Percentiles rank a stretch among this genome's conserved stretches.
Evolutionary conservation across 2,329 filamentous ascomycete species (phyloP).

Genomic region (Beauveria medogensis): DNA sequence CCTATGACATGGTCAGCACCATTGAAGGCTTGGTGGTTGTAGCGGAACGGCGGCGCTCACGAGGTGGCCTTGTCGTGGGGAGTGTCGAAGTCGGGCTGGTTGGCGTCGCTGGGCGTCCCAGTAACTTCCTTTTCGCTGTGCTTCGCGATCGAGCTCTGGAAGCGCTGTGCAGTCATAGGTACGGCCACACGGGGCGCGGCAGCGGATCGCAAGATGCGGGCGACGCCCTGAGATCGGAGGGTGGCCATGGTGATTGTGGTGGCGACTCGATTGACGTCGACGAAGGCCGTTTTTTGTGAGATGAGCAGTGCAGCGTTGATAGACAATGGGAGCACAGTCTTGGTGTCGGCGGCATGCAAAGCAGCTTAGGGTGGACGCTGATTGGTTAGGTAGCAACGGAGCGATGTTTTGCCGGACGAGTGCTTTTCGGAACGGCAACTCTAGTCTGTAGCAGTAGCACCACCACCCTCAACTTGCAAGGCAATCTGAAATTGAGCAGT

Average conservation of each 20-base stretch:
- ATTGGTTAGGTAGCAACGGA: constrained; percentile 32
- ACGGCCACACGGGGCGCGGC: constrained; percentile 28
- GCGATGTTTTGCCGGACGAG: constrained; percentile 38
- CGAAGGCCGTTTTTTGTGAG: background rate
- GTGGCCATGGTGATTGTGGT: constrained; percentile 48
- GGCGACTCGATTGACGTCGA: constrained; percentile 10
- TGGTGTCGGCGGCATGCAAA: background rate
- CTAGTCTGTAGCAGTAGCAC: constrained; percentile 17
- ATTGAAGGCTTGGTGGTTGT: background rate
- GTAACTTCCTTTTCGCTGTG: constrained; percentile 21
- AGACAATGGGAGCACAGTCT: constrained; percentile 2
- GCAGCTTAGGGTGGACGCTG: constrained; percentile 21
- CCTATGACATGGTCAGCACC: constrained; percentile 36
- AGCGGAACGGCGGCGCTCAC: constrained; percentile 38
- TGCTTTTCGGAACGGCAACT: constrained; percentile 38
- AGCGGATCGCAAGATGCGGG: constrained; percentile 43
- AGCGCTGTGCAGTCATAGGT: constrained; percentile 42
- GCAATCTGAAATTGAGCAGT: constrained; percentile 28
- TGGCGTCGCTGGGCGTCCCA: constrained; percentile 32
- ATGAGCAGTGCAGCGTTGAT: constrained; percentile 6
- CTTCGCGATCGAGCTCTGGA: constrained; percentile 42
- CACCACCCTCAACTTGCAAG: constrained; percentile 13
- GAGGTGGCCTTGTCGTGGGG: constrained; percentile 84
- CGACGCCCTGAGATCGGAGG: constrained; percentile 48
- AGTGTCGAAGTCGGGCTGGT: constrained; percentile 74